Conservation (phyloP, 257 asterid genomes). For the Leonotis leonurus region DNA sequence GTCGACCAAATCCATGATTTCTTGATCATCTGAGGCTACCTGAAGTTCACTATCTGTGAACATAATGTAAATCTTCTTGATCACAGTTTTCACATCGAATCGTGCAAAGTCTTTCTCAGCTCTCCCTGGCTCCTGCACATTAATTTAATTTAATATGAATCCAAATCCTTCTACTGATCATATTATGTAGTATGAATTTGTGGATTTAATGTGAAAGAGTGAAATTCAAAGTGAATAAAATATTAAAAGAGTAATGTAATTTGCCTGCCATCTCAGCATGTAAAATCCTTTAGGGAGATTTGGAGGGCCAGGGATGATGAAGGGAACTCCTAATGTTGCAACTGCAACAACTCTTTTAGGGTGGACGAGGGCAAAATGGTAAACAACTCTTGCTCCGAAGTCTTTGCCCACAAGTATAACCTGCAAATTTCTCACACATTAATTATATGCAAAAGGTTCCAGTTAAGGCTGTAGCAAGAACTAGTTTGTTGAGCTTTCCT, state of each 20-base stretch:
- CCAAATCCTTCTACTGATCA: too few relatives aligned
- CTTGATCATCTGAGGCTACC: conserved; percentile 35
- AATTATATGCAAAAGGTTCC: too few relatives aligned
- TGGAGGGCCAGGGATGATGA: conserved; percentile 11
- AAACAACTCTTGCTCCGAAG: conserved; percentile 35
- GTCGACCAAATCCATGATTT: conserved; percentile 51
- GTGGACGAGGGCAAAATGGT: conserved; percentile 29
- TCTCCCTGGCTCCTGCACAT: conserved; percentile 42
- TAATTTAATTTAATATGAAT: too few relatives aligned
- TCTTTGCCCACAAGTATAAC: conserved; percentile 38
- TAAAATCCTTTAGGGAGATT: conserved; percentile 37
- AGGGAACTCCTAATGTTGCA: conserved; percentile 40
- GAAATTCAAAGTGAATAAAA: background rate
- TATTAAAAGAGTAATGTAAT: background rate
- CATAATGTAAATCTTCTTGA: conserved; percentile 42
- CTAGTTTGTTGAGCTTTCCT: too few relatives aligned
- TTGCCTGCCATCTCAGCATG: conserved; percentile 47
- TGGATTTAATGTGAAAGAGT: too few relatives aligned
- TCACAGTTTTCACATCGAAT: conserved; percentile 35
- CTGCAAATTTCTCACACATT: conserved; percentile 23
- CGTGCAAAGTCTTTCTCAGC: conserved; percentile 52
- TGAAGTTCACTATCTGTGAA: conserved; percentile 43
- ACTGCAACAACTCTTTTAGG: conserved; percentile 42
- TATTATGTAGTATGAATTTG: too few relatives aligned
- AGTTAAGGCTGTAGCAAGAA: too few relatives aligned